Conservation (phyloP, 352 stramenopile genomes). For the Thalassiosira livingstoniorum region DNA sequence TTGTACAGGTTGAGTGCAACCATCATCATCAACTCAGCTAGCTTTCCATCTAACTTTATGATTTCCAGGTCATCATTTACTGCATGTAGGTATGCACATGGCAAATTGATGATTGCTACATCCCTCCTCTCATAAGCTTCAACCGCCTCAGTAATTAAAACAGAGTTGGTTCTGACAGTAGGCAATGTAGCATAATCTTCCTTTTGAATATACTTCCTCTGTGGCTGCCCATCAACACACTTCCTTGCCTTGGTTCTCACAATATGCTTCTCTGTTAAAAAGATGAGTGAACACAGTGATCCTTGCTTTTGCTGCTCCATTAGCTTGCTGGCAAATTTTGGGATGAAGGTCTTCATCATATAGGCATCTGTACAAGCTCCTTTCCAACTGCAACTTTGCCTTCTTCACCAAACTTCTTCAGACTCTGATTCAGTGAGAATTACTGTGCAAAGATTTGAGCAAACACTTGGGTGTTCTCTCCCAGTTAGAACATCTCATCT, state of each 20-base stretch:
- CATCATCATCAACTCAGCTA: slow-evolving; percentile 37
- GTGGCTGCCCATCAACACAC: not conserved
- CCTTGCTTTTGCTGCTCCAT: not conserved
- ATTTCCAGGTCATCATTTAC: slow-evolving; percentile 29
- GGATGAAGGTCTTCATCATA: not conserved
- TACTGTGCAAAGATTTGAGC: not conserved
- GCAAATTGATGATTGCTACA: slow-evolving; percentile 43
- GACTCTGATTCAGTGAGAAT: not conserved
- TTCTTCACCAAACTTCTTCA: slow-evolving; percentile 22
- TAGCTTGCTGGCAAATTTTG: too few relatives aligned
- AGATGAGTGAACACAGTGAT: not conserved
- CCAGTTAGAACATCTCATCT: too few relatives aligned
- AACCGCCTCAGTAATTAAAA: slow-evolving; percentile 53
- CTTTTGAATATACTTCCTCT: slow-evolving; percentile 45
- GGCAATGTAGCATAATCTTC: slow-evolving; percentile 55
- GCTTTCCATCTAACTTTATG: slow-evolving; percentile 30
- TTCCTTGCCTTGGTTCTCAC: not conserved
- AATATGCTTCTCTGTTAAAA: not conserved
- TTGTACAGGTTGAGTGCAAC: slow-evolving; percentile 34
- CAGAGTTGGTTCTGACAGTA: slow-evolving; percentile 37
- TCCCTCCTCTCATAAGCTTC: slow-evolving; percentile 53
- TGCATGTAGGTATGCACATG: slow-evolving; percentile 52
- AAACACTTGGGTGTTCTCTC: too few relatives aligned
- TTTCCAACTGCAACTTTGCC: slow-evolving; percentile 48
- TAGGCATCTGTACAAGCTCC: slow-evolving; percentile 42